Conservation (phyloP, 1,284 basidiomycete genomes). For the Irpex rosettiformis region DNA sequence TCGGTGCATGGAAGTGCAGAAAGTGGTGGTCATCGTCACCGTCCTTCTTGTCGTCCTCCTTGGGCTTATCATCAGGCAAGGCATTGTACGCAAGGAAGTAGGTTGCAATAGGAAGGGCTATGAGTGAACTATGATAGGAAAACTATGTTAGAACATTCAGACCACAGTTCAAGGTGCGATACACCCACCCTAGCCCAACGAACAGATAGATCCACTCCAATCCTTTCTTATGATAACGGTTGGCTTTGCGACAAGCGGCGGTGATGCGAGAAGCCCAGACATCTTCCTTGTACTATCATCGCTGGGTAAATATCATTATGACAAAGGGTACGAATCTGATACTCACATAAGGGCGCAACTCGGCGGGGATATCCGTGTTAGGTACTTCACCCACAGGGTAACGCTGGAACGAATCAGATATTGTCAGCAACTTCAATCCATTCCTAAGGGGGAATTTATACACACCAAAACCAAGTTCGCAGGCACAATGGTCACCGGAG, state of each 20-base stretch:
- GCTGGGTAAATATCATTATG: too few species aligned
- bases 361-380: constrained; percentile 8
- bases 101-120: constrained; percentile 39
- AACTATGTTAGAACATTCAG: not conserved
- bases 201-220: constrained; percentile 45
- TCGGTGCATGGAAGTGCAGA: constrained; percentile 16
- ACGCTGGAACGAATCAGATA: constrained; percentile 3
- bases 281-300: constrained; percentile 38
- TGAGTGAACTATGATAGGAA: constrained; percentile 29
- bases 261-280: constrained; percentile 43
- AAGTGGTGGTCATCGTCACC: constrained; percentile 8
- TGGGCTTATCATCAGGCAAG: constrained; percentile 21
- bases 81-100: constrained; percentile 35
- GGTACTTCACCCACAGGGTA: constrained; percentile 13
- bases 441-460: not conserved
- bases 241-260: constrained; percentile 35
- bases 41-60: constrained; percentile 11
- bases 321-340: not conserved
- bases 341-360: constrained; percentile 16
- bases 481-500: constrained; percentile 1
- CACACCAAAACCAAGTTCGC: not conserved
- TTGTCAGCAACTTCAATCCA: not conserved
- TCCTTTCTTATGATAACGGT: constrained; percentile 41
- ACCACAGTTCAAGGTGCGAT: not conserved
- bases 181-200: constrained; percentile 38